These are phyloP conservation scores for Rhodamnia argentea DNA, from an alignment of 345 rosid genomes.

Conservation along the genomic window DNA sequence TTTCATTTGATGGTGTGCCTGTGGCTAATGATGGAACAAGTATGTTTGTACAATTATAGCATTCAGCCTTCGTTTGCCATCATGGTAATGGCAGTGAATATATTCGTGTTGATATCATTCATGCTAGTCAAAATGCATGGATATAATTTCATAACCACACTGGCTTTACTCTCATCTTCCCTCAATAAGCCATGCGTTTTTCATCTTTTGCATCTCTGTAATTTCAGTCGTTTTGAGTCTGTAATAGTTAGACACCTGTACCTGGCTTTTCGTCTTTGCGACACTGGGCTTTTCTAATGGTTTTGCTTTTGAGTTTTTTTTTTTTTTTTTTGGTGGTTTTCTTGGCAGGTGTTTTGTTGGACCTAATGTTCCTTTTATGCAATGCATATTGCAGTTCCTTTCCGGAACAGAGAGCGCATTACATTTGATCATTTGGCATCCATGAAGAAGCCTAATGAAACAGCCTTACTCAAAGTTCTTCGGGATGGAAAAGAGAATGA, in stretches of 20 bases:
- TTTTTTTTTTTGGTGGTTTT: background rate
- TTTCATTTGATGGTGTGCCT: conserved; percentile 66
- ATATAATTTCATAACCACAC: background rate
- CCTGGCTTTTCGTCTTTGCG: background rate
- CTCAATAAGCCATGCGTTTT: background rate
- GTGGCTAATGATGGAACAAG: conserved; percentile 93
- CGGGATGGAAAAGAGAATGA: conserved; percentile 59
- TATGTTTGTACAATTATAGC: background rate
- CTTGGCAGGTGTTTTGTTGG: background rate
- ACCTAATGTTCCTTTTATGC: conserved; percentile 1
- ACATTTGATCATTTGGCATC: conserved; percentile 86
- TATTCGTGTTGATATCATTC: background rate
- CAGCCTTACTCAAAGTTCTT: conserved; percentile 46
- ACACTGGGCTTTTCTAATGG: background rate
- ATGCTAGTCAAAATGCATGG: background rate
- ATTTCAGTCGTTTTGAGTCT: background rate
- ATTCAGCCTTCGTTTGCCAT: background rate
- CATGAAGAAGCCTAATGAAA: conserved; percentile 81
- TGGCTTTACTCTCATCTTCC: background rate
- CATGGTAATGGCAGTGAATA: background rate
- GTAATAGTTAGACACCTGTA: background rate
- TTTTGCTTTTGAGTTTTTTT: background rate
- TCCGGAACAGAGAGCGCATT: conserved; percentile 74
- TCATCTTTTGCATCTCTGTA: background rate
- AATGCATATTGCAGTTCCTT: conserved; percentile 48